These are phyloP conservation scores for Xylaria sp. DNA, from an alignment of 2,329 filamentous ascomycete species.

Conservation along the genomic window DNA sequence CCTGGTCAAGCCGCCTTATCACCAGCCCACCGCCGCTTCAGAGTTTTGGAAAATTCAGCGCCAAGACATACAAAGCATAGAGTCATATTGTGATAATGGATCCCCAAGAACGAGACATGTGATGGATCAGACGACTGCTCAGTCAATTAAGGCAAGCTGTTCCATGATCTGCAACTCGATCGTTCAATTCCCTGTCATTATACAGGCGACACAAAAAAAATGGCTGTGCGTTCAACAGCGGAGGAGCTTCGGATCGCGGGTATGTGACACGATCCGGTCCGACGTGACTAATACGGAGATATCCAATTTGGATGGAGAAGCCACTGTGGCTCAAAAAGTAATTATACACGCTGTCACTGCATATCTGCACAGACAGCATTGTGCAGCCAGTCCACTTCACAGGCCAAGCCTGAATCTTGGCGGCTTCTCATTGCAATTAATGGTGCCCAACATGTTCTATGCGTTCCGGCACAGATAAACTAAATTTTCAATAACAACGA, in stretches of 20 bases:
- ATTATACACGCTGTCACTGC: background rate
- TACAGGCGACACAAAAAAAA: background rate
- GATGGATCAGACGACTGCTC: background rate
- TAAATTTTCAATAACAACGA: constrained; percentile 6
- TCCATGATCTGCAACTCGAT: background rate
- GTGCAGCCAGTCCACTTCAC: background rate
- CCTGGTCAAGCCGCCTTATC: background rate
- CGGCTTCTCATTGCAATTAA: background rate
- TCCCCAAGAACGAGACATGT: background rate
- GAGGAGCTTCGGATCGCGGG: constrained; percentile 2
- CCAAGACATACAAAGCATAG: background rate
- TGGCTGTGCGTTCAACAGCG: background rate
- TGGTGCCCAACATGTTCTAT: constrained; percentile 1
- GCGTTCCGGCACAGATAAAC: constrained; percentile 2
- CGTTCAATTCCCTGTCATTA: background rate
- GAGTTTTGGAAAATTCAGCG: background rate
- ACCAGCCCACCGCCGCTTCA: background rate
- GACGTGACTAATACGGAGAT: background rate
- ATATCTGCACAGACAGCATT: background rate
- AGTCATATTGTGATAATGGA: background rate
- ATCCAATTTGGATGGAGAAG: background rate
- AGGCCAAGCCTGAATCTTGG: constrained; percentile 7
- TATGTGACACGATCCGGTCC: constrained; percentile 17
- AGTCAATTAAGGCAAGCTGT: background rate
- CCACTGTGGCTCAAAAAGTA: constrained; percentile 14